These are phyloP conservation scores for Metschnikowia kofuensis DNA, from an alignment of 805 yeast species.

Conservation along the genomic window DNA sequence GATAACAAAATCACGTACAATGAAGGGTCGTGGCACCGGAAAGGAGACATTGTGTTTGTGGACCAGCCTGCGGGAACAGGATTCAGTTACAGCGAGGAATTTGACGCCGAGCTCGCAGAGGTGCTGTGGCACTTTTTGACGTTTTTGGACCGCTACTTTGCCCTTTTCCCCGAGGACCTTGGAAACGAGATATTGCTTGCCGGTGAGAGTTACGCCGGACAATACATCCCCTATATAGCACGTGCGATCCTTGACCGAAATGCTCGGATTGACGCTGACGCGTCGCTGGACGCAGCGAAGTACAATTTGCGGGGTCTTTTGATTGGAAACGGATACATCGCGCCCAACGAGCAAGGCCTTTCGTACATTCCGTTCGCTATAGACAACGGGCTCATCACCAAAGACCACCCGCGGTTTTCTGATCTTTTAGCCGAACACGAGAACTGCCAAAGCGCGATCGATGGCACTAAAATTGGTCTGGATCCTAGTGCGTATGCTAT, in stretches of 20 bases:
- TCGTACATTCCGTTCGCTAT: constrained; percentile 72
- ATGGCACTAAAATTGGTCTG: constrained; percentile 19
- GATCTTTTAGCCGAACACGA: constrained; percentile 50
- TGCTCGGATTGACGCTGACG: constrained; percentile 12
- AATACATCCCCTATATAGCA: constrained; percentile 88
- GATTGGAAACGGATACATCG: constrained; percentile 94
- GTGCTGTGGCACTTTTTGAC: constrained; percentile 60
- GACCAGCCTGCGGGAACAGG: constrained; percentile 98
- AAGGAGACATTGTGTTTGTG: constrained; percentile 75
- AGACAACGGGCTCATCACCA: constrained; percentile 52
- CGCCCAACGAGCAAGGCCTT: constrained; percentile 80
- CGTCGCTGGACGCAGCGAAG: constrained; percentile 10
- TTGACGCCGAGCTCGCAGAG: constrained; percentile 50
- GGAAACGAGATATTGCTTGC: constrained; percentile 70
- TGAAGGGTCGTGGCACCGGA: constrained; percentile 79
- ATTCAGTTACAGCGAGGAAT: constrained; percentile 61
- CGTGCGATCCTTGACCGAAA: constrained; percentile 53
- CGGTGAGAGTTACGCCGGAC: constrained; percentile 98
- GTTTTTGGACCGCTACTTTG: constrained; percentile 66
- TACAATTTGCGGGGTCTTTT: constrained; percentile 61
- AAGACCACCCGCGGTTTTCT: constrained; percentile 37
- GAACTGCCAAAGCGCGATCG: constrained; percentile 54
- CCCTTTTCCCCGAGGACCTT: constrained; percentile 69
- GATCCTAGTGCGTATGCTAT: constrained; percentile 3
- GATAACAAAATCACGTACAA: constrained; percentile 48